Percentiles rank a stretch among this genome's conserved stretches.
phyloP scores from a whole-genome alignment of 257 asterid genomes.

The Rhazya stricta region DNA sequence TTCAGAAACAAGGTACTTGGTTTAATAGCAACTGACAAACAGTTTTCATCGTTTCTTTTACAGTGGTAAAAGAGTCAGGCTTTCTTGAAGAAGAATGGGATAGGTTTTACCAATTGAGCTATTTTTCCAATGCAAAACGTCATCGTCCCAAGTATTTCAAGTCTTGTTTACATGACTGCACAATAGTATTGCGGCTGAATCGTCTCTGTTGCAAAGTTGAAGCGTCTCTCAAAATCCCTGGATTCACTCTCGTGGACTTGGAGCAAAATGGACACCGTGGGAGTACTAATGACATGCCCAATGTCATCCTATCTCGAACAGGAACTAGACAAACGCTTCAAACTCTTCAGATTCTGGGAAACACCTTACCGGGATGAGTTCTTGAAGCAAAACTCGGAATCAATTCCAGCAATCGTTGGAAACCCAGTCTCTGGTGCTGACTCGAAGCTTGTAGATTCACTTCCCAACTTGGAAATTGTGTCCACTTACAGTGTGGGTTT shows the following conservation, averaged over 20 bases:
- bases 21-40: too few relatives aligned
- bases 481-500: slow-evolving; percentile 67
- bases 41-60: too few relatives aligned
- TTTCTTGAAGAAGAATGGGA: too few relatives aligned
- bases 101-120: too few relatives aligned
- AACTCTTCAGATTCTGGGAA: slow-evolving; percentile 55
- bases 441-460: slow-evolving; percentile 46
- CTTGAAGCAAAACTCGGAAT: slow-evolving; percentile 28
- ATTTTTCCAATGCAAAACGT: too few relatives aligned
- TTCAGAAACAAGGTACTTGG: too few relatives aligned
- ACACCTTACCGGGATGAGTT: slow-evolving; percentile 27
- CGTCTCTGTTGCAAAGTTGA: too few relatives aligned
- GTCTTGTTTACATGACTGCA: too few relatives aligned
- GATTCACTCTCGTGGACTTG: not conserved
- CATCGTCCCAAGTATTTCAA: too few relatives aligned
- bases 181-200: too few relatives aligned
- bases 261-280: slow-evolving; percentile 37
- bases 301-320: slow-evolving; percentile 58
- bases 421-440: slow-evolving; percentile 55
- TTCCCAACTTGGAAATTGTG: slow-evolving; percentile 62
- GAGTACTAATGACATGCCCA: slow-evolving; percentile 56
- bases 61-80: too few relatives aligned
- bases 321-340: slow-evolving; percentile 58
- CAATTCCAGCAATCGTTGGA: slow-evolving; percentile 56
- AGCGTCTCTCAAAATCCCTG: not conserved